Percentiles rank a stretch among this genome's conserved stretches.
phyloP scores from a whole-genome alignment of 305 asterid genomes.

The Coffea humblotiana region DNA sequence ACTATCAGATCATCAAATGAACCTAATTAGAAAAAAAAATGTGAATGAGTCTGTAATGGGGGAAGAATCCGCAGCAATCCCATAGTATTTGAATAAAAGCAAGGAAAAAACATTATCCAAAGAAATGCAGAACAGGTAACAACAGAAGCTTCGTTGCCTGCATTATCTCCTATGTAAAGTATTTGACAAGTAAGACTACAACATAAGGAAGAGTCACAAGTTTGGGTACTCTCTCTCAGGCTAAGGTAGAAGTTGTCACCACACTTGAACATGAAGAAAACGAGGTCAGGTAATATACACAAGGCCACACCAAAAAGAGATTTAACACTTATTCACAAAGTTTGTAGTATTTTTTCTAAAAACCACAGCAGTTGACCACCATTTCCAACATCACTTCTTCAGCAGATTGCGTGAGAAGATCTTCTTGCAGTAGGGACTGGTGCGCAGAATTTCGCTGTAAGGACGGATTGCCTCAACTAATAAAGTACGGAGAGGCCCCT shows the following conservation, averaged over 20 bases:
- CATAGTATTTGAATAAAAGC: neutral
- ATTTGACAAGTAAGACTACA: constrained; percentile 12
- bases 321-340: neutral
- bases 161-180: neutral
- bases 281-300: constrained; percentile 13
- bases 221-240: neutral
- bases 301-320: constrained; percentile 1
- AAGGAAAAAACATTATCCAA: neutral
- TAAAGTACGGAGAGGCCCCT: constrained; percentile 31
- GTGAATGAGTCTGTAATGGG: no score
- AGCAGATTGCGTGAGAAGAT: constrained; percentile 39
- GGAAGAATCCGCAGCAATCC: no score
- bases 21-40: no score
- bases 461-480: constrained; percentile 34
- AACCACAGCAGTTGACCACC: constrained; percentile 28
- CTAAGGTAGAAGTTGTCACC: neutral
- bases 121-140: neutral
- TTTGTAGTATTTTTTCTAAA: constrained; percentile 1
- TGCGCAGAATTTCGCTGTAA: constrained; percentile 26
- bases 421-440: constrained; percentile 47
- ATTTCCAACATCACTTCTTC: constrained; percentile 32
- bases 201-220: constrained; percentile 1
- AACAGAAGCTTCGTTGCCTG: neutral
- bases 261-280: neutral
- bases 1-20: no score